phyloP scores from a whole-genome alignment of 306 rosid species.

The Medicago truncatula region DNA sequence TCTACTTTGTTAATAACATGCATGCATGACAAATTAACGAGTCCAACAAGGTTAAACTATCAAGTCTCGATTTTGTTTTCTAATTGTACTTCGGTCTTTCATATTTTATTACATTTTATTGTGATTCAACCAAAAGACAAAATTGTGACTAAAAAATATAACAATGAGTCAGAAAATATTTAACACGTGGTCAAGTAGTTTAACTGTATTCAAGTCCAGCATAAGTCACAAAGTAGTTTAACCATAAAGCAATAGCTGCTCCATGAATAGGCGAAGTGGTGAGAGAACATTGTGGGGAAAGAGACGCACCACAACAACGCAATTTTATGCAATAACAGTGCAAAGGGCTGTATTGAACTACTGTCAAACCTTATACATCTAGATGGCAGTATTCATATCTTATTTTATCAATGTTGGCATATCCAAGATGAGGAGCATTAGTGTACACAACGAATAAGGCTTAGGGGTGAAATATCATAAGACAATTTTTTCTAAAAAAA shows the following conservation, averaged over 20 bases:
- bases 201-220: neutral
- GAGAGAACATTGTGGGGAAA: neutral
- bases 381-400: neutral
- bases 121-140: neutral
- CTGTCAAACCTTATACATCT: neutral
- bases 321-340: neutral
- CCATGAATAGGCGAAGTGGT: neutral
- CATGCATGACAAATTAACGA: constrained; percentile 10
- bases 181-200: neutral
- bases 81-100: neutral
- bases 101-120: neutral
- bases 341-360: neutral
- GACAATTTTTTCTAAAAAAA: neutral
- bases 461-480: neutral
- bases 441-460: constrained; percentile 1
- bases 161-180: neutral
- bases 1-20: constrained; percentile 25
- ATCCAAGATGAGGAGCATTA: constrained; percentile 7
- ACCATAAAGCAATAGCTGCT: neutral
- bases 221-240: neutral
- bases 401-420: neutral
- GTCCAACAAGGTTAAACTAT: constrained; percentile 11
- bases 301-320: neutral
- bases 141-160: neutral
- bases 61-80: neutral